Conservation (phyloP, 176 grass and related monocot species). For the Carex kokanica region DNA sequence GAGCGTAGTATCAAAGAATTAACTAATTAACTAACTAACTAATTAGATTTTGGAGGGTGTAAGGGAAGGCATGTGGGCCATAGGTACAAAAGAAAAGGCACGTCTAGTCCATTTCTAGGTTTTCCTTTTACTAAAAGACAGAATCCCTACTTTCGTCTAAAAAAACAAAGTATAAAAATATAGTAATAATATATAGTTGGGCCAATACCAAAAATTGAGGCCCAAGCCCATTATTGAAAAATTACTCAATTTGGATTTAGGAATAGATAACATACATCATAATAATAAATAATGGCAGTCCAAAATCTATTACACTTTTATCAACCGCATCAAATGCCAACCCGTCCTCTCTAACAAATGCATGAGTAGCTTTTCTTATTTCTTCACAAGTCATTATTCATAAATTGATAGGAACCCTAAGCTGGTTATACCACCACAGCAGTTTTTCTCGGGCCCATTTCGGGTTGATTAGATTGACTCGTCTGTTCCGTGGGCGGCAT, state of each 20-base stretch:
- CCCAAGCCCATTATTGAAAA: no score
- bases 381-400: not conserved
- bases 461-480: not conserved
- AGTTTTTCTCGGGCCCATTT: not conserved
- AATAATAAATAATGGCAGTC: no score
- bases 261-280: no score
- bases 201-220: no score
- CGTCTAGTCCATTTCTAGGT: not conserved
- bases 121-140: not conserved
- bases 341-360: not conserved
- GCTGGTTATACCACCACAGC: not conserved
- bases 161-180: no score
- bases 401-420: not conserved
- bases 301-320: no score
- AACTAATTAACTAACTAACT: not conserved
- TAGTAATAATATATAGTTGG: no score
- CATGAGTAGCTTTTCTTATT: not conserved
- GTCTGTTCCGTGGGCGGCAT: slow-evolving; percentile 11
- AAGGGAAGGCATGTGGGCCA: not conserved
- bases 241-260: no score
- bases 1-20: no score
- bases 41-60: not conserved
- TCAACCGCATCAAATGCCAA: not conserved
- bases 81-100: not conserved
- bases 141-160: no score